Conservation (phyloP, 78 protist species). For the Creolimax fragrantissima region DNA sequence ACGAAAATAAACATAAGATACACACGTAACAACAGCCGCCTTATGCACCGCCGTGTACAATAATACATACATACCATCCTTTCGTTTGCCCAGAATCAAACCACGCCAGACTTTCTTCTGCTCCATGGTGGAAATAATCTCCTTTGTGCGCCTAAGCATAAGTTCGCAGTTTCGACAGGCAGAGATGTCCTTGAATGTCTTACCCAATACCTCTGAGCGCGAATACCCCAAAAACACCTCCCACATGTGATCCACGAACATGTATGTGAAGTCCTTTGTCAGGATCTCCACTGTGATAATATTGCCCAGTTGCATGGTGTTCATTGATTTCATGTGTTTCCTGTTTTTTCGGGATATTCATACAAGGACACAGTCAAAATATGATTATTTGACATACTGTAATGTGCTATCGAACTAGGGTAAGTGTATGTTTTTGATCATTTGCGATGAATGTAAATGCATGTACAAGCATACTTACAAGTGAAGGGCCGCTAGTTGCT, state of each 20-base stretch:
- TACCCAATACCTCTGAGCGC: background rate
- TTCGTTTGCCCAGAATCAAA: background rate
- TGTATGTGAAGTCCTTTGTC: background rate
- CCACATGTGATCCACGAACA: constrained; percentile 23
- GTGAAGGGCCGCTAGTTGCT: background rate
- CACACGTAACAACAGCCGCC: too few relatives aligned
- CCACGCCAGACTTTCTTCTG: background rate
- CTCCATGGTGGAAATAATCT: background rate
- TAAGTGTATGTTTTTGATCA: too few relatives aligned
- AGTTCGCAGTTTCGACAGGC: background rate
- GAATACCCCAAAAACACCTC: background rate
- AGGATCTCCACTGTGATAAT: constrained; percentile 13
- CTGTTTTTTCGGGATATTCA: background rate
- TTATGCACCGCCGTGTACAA: too few relatives aligned
- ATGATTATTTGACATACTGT: background rate
- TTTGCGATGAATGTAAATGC: too few relatives aligned
- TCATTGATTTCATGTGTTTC: background rate
- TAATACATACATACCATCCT: background rate
- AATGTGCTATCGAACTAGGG: background rate
- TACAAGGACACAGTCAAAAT: background rate
- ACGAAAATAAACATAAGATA: too few relatives aligned
- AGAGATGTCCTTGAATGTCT: background rate
- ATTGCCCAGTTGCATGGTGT: background rate
- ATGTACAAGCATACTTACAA: background rate
- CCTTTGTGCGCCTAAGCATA: background rate